These are phyloP conservation scores for Infundibulicybe gibba DNA, from an alignment of 768 basidiomycete species.

Conservation along the genomic window DNA sequence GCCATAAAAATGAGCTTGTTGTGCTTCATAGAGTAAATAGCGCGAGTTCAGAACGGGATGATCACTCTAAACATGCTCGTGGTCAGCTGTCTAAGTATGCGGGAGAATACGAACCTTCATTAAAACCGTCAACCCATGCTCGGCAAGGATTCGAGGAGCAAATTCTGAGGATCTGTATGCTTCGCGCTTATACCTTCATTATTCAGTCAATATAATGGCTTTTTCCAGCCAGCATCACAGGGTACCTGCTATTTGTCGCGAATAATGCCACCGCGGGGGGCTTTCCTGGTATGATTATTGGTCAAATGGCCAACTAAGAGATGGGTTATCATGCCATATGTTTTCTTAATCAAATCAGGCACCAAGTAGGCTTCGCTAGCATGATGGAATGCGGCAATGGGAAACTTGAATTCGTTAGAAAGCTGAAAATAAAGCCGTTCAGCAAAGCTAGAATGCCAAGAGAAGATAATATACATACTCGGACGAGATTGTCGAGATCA, in stretches of 20 bases:
- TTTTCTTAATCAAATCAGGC: slow-evolving; percentile 68
- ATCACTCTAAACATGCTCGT: slow-evolving; percentile 45
- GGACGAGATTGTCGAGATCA: slow-evolving; percentile 68
- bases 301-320: neutral
- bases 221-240: neutral
- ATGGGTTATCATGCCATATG: slow-evolving; percentile 46
- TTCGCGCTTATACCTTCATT: slow-evolving; percentile 69
- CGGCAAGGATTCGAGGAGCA: slow-evolving; percentile 70
- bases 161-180: slow-evolving; percentile 80
- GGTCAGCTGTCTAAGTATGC: neutral
- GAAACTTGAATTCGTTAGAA: slow-evolving; percentile 83
- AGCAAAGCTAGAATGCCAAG: neutral
- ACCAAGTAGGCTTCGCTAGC: slow-evolving; percentile 84
- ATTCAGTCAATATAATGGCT: neutral
- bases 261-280: slow-evolving; percentile 80
- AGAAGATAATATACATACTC: slow-evolving; percentile 42
- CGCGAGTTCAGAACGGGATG: slow-evolving; percentile 67
- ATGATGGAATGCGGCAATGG: slow-evolving; percentile 73
- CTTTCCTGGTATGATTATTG: slow-evolving; percentile 36
- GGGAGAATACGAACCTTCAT: slow-evolving; percentile 56
- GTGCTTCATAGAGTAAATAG: slow-evolving; percentile 79
- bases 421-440: slow-evolving; percentile 37
- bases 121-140: slow-evolving; percentile 61
- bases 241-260: slow-evolving; percentile 40
- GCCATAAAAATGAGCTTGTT: slow-evolving; percentile 81